Evolutionary conservation across 192 early-diverging fungal species (phyloP).

Genomic region (Cladochytrium replicatum): DNA sequence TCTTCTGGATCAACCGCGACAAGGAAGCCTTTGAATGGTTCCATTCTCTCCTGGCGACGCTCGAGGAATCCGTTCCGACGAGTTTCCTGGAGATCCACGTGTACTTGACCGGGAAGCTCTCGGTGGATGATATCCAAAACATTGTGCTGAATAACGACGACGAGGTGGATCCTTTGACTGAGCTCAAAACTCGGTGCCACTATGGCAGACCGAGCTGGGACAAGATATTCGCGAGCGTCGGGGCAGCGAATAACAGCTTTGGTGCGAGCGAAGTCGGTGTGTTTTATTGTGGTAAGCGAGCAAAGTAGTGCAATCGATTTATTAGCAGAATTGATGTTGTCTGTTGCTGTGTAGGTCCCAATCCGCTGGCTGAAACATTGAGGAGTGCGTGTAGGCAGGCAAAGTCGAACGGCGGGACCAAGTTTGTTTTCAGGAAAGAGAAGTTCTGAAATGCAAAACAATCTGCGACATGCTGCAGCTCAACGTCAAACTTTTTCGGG

Average conservation of each 20-base stretch:
- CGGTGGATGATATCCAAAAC: constrained; percentile 53
- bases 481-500: no score
- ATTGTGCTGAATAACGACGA: constrained; percentile 42
- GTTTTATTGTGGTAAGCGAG: constrained; percentile 87
- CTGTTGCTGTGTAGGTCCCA: no score
- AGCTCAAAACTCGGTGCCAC: constrained; percentile 52
- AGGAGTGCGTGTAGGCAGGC: no score
- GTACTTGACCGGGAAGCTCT: constrained; percentile 58
- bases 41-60: constrained; percentile 57
- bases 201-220: constrained; percentile 73
- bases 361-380: no score
- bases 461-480: no score
- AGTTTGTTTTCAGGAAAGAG: no score
- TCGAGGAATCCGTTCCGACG: constrained; percentile 49
- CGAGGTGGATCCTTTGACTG: constrained; percentile 58
- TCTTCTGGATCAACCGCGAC: constrained; percentile 75
- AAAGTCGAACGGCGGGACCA: no score
- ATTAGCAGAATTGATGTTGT: no score
- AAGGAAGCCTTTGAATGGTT: constrained; percentile 69
- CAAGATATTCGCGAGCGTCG: constrained; percentile 40
- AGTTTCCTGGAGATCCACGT: constrained; percentile 58
- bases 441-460: no score
- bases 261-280: constrained; percentile 71
- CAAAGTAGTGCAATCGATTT: no score
- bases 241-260: constrained; percentile 4